A percentile compares a stretch with the other conserved stretches of the same genome.
phyloP scores from a whole-genome alignment of 2,329 filamentous ascomycete genomes.

The Aspergillus pseudoterreus region DNA sequence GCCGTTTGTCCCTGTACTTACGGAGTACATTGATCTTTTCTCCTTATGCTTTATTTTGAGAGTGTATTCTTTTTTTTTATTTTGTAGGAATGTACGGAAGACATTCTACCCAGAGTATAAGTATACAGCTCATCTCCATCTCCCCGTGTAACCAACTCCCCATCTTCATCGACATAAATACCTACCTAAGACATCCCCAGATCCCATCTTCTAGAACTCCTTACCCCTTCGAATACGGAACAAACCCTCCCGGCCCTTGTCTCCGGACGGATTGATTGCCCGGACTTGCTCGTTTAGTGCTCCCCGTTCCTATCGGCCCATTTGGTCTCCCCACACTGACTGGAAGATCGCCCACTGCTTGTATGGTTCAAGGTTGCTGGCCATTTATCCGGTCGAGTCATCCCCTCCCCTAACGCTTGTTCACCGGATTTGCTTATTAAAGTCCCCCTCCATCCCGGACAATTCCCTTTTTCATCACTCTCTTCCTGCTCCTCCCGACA shows the following conservation, averaged over 20 bases:
- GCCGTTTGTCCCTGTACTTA: constrained; percentile 2
- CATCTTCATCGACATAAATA: neutral
- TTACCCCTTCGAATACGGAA: neutral
- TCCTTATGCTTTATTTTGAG: neutral
- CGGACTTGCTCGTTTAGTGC: constrained; percentile 20
- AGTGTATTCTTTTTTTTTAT: neutral
- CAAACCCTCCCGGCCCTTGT: neutral
- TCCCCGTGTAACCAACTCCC: neutral
- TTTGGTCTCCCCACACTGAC: neutral
- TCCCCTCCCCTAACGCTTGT: neutral
- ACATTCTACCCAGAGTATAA: neutral
- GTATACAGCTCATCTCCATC: neutral
- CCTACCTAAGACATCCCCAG: no score
- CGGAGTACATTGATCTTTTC: neutral
- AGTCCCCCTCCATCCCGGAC: neutral
- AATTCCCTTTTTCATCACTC: neutral
- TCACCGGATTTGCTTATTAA: neutral
- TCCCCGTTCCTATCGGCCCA: constrained; percentile 5
- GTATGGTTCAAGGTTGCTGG: neutral
- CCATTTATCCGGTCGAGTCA: neutral
- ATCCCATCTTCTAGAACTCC: neutral
- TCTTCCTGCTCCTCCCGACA: neutral
- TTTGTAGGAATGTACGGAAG: neutral
- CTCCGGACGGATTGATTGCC: constrained; percentile 5
- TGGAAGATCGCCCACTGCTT: neutral